Conservation (phyloP, 1,284 basidiomycete species). For the Dichomitus squalens region DNA sequence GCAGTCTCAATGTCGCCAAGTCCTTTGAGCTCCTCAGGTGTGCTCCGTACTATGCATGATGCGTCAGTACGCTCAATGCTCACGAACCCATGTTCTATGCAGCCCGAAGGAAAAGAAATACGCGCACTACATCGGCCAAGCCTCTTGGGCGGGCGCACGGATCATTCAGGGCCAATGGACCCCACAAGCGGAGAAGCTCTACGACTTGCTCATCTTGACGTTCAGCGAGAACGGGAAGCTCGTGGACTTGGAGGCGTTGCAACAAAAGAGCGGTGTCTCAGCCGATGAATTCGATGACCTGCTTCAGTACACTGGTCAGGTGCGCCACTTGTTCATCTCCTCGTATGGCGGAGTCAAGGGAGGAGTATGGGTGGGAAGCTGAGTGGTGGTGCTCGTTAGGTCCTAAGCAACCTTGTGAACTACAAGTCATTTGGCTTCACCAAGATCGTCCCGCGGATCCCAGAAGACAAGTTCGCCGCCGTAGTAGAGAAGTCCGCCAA, state of each 20-base stretch:
- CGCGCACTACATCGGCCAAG: conserved; percentile 66
- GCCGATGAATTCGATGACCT: conserved; percentile 68
- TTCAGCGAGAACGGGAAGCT: conserved; percentile 66
- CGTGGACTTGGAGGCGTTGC: conserved; percentile 56
- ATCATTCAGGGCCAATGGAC: conserved; percentile 86
- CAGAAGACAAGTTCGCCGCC: conserved; percentile 59
- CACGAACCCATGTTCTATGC: background rate
- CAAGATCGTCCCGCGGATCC: conserved; percentile 77
- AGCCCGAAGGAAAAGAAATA: conserved; percentile 78
- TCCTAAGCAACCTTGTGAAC: conserved; percentile 77
- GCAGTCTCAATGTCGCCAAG: conserved; percentile 63
- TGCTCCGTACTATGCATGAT: conserved; percentile 6
- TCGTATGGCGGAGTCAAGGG: background rate
- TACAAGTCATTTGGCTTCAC: conserved; percentile 83
- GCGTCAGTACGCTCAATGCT: background rate
- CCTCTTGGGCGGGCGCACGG: conserved; percentile 80
- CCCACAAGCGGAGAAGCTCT: conserved; percentile 58
- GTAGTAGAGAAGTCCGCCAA: conserved; percentile 65
- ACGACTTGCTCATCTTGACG: conserved; percentile 68
- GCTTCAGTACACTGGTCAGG: conserved; percentile 75
- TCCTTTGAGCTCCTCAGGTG: conserved; percentile 72
- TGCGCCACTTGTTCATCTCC: conserved; percentile 31
- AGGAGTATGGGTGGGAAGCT: background rate
- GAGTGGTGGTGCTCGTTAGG: conserved; percentile 40
- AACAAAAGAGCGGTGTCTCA: conserved; percentile 53